Evolutionary conservation across 2,329 filamentous ascomycete genomes (phyloP), one percentile per base, ranked within the genome.

Genomic region (Phoma herbarum): DNA sequence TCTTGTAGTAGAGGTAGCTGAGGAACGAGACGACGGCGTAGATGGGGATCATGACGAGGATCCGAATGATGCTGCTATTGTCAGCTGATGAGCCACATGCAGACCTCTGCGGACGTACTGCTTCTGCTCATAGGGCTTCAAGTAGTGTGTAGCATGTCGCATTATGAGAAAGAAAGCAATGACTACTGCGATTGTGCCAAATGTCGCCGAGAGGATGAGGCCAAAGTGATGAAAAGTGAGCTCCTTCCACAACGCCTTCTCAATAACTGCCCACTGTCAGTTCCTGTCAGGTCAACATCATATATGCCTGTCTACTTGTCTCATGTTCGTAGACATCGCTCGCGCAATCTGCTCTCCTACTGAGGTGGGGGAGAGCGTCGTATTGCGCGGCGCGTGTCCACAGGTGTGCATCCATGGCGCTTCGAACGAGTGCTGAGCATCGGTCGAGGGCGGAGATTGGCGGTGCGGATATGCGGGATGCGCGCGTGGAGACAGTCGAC

Each of bases 11-110:
- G 65, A 85, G 82, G 67, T 92, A 86, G 59, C 88, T 88, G 35
- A 94, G 83, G 72, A 91, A 91, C 31, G 90, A 88, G 20, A 92
- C 88, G 37, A 88, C 81, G 49, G 89, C 84, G 76, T 96, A 96
- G 61, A 96, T 83, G 37, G 92, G 92, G 48, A 96, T 86, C 91
- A 96, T 94, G 75, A 93, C 88, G 25, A 96, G 84, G 65, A 96
- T 94, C 47, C 92, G 90, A 68, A 96, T 93, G 70, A 95, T 93
- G 73, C 88, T 91, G 33, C 1, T 4, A 10, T 2, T 16, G 55
- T 73, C 47, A 74, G 69, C 44, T 42, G 6, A 9, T n/a, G 20
- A 12, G 14, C 20, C 23, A 20, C 12, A 8, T 14, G 20, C n/a
- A 43, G 18, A 7, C n/a, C 3, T 31, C 8, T 33, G 37, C 26